A percentile compares a stretch with the other conserved stretches of the same genome.
Conservation (phyloP, 2,329 filamentous ascomycete species). For the Metarhizium album region DNA sequence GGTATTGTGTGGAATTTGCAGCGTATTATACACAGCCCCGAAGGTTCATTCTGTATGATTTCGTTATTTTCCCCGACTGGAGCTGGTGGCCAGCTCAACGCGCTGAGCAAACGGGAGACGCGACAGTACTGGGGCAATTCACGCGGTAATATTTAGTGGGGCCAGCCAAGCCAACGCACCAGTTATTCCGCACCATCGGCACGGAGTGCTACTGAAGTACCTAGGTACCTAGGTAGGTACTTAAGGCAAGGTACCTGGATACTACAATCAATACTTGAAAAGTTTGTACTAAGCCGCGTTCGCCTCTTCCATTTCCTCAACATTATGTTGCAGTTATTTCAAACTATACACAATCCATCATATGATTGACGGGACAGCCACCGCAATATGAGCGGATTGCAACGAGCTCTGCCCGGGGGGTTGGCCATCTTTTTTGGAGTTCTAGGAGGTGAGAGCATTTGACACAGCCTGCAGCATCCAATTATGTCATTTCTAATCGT, state of each 20-base stretch:
- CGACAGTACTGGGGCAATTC: not conserved
- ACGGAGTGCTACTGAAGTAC: no score
- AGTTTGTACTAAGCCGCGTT: no score
- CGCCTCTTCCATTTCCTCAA: not conserved
- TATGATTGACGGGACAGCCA: not conserved
- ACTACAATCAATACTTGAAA: no score
- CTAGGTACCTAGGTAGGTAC: no score
- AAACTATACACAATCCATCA: not conserved
- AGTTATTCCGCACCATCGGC: no score
- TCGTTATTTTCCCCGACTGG: not conserved
- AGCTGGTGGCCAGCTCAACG: not conserved
- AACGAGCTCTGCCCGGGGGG: slow-evolving; percentile 23
- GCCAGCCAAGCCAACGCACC: not conserved
- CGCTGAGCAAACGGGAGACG: not conserved
- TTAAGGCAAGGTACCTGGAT: no score
- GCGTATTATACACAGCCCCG: not conserved
- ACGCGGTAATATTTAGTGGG: slow-evolving; percentile 4
- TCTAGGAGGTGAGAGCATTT: slow-evolving; percentile 20
- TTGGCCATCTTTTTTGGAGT: slow-evolving; percentile 27
- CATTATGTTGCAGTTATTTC: not conserved
- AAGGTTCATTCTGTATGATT: not conserved
- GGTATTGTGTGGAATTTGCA: not conserved
- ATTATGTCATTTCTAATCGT: not conserved
- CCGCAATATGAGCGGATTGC: slow-evolving; percentile 22
- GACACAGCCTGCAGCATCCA: not conserved